Conservation (phyloP, 768 basidiomycete genomes). For the Podaxis pistillaris region DNA sequence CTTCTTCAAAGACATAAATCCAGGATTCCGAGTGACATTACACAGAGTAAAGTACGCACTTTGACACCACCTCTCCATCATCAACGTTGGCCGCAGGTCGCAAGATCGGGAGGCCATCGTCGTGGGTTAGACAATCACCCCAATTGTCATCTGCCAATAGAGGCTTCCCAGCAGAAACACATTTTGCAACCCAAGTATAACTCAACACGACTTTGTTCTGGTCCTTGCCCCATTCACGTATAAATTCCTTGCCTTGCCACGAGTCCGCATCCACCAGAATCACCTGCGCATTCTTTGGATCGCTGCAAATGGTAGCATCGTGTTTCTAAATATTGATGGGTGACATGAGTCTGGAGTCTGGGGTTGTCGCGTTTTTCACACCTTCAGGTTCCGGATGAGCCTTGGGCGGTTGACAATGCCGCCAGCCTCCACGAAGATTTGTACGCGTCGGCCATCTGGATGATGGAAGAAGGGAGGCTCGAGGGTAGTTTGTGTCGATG, state of each 20-base stretch:
- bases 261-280: conserved; percentile 58
- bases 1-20: conserved; percentile 41
- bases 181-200: conserved; percentile 51
- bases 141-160: conserved; percentile 50
- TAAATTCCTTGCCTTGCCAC: conserved; percentile 51
- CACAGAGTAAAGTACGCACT: conserved; percentile 38
- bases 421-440: conserved; percentile 57
- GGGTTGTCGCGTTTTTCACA: conserved; percentile 17
- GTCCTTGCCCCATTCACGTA: conserved; percentile 58
- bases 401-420: conserved; percentile 48
- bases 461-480: conserved; percentile 34
- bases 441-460: conserved; percentile 39
- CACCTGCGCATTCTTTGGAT: conserved; percentile 51
- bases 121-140: conserved; percentile 44
- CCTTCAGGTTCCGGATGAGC: conserved; percentile 50
- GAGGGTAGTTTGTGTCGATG: conserved; percentile 10
- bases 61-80: conserved; percentile 37
- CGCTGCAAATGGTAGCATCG: conserved; percentile 52
- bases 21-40: conserved; percentile 7
- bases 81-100: conserved; percentile 29
- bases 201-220: conserved; percentile 51
- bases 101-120: conserved; percentile 36
- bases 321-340: conserved; percentile 37
- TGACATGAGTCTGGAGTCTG: conserved; percentile 7
- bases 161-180: conserved; percentile 38